phyloP scores from a whole-genome alignment of 148 eudicot genomes.

The Arbutus unedo region DNA sequence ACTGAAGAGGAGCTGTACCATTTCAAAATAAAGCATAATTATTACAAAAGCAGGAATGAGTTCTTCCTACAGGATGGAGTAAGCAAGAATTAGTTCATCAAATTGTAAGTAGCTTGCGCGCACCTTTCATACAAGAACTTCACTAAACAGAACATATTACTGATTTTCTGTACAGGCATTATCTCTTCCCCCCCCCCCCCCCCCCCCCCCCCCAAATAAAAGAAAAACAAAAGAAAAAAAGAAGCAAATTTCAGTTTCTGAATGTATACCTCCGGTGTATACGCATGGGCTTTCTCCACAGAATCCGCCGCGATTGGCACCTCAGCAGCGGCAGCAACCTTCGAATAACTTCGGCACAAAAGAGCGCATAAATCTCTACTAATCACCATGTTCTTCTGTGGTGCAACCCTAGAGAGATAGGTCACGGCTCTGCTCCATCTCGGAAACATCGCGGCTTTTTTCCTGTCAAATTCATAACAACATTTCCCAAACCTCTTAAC shows the following conservation, averaged over 20 bases:
- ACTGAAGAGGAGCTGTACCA: too few relatives aligned
- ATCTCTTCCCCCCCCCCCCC: too few relatives aligned
- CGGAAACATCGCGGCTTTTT: conserved; percentile 34
- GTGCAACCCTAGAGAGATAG: conserved; percentile 36
- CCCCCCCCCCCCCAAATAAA: neutral
- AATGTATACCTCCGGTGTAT: conserved; percentile 28
- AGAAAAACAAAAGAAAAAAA: neutral
- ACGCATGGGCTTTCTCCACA: conserved; percentile 21
- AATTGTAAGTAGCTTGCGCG: too few relatives aligned
- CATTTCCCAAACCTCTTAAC: neutral
- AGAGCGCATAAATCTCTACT: conserved; percentile 20
- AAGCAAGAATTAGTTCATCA: too few relatives aligned
- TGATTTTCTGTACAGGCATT: too few relatives aligned
- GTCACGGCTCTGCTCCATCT: conserved; percentile 50
- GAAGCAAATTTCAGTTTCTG: conserved; percentile 9
- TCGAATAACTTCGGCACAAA: conserved; percentile 36
- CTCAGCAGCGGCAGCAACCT: conserved; percentile 33
- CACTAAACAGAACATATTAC: too few relatives aligned
- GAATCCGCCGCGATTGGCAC: conserved; percentile 30
- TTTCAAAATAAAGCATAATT: too few relatives aligned
- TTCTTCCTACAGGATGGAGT: too few relatives aligned
- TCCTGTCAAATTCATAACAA: conserved; percentile 5
- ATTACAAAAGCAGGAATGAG: too few relatives aligned
- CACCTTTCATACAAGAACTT: too few relatives aligned
- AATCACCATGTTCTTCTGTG: conserved; percentile 20